Conservation (phyloP, 2,329 filamentous ascomycete species). For the Penicillium sp. region DNA sequence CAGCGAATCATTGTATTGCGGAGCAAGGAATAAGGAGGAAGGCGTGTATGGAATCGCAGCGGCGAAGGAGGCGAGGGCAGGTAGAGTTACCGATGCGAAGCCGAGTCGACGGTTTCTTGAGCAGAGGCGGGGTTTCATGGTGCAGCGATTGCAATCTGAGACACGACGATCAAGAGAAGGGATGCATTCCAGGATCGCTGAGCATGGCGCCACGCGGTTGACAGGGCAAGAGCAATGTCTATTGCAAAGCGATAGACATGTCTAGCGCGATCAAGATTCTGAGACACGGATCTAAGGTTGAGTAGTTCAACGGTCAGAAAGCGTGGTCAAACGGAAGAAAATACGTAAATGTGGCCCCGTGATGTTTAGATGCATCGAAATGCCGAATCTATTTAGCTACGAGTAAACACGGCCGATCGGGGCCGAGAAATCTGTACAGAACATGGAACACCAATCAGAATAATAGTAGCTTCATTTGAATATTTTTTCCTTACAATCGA, state of each 20-base stretch:
- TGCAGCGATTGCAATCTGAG: conserved; percentile 19
- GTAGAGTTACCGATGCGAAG: conserved; percentile 17
- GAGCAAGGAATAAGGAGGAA: conserved; percentile 66
- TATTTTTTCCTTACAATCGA: neutral
- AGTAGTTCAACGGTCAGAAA: neutral
- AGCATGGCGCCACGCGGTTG: conserved; percentile 25
- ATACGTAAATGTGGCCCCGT: neutral
- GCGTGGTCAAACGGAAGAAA: neutral
- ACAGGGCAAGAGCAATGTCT: conserved; percentile 5
- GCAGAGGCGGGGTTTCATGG: conserved; percentile 15
- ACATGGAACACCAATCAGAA: neutral
- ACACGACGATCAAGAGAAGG: conserved; percentile 19
- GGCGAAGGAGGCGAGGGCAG: conserved; percentile 21
- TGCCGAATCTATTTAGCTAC: neutral
- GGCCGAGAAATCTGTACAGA: neutral
- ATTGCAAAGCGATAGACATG: conserved; percentile 1
- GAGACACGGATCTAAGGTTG: neutral
- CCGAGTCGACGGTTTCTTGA: conserved; percentile 12
- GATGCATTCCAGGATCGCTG: conserved; percentile 27
- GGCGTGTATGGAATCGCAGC: conserved; percentile 72
- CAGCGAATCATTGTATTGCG: conserved; percentile 51
- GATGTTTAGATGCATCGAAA: neutral
- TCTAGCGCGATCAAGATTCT: neutral
- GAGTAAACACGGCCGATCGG: conserved; percentile 7
- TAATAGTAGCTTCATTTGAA: neutral